Evolutionary conservation across 2,329 filamentous ascomycete genomes (phyloP), one percentile per base, ranked within the genome.

Genomic region (Colletotrichum ledebouriae): DNA sequence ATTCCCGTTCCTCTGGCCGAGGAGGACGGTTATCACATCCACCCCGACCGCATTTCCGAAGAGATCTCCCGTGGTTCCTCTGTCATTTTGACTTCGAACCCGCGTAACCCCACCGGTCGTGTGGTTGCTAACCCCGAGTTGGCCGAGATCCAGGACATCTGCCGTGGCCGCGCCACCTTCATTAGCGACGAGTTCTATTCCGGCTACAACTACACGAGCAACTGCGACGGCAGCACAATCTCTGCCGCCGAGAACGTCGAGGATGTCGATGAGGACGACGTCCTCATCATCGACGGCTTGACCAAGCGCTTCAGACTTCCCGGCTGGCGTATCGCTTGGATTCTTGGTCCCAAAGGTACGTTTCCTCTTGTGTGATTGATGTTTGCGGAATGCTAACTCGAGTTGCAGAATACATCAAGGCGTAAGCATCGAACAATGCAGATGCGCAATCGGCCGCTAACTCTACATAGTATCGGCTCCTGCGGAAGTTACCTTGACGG

Each of bases 171-270:
- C 62, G 94, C 94, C 3, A 98, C 95, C 1, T 85, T 98, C 63
- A 94, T 98, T 78, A 93, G 94, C 82, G 95, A 98, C 76, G 95
- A 98, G 81, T 98, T 98, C 85, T 98, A 98, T 83, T 90, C 90
- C 11, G 94, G 94, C 22, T 98, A 98, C 85, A 97, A 97, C 82
- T 98, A 98, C 83, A 97, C 93, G 41, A 93, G 89, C 73, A 86
- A 94, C 82, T 98, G 95, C 78, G 94, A 98, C 76, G 95, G 95
- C 44, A 89, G 87, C 34, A 97, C 95, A 49, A 93, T 98, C 78
- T 94, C 91, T 57, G 92, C 94, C 9, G 95, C 95, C 5, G 91
- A 93, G 76, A 97, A 98, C 78, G 88, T 98, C 56, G 87, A 94
- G 64, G 94, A 98, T 74, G 94, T 98, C 15, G 89, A 98, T 76